phyloP scores from a whole-genome alignment of 2,329 filamentous ascomycete genomes.

The Ramularia collo-cygni region DNA sequence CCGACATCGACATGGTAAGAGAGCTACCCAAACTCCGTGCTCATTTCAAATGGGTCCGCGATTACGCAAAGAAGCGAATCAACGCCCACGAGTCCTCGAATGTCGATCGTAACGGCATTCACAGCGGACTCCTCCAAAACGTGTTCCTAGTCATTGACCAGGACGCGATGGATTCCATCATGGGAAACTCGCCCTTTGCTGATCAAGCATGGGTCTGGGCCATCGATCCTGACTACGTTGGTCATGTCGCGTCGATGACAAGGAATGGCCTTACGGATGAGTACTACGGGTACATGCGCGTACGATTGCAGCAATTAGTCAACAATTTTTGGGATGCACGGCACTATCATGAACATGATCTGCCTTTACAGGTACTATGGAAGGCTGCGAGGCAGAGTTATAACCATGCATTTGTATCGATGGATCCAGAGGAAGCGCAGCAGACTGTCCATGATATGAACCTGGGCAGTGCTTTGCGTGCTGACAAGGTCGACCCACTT shows the following conservation, averaged over 20 bases:
- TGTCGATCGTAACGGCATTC: slow-evolving; percentile 6
- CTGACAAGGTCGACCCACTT: no score
- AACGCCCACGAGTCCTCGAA: slow-evolving; percentile 3
- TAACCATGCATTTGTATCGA: slow-evolving; percentile 8
- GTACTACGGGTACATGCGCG: slow-evolving; percentile 11
- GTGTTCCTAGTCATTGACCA: slow-evolving; percentile 7
- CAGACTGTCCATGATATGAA: not conserved
- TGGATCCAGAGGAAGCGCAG: slow-evolving; percentile 2
- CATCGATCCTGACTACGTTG: slow-evolving; percentile 7
- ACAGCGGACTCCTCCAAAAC: slow-evolving; percentile 3
- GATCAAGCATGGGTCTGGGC: slow-evolving; percentile 8
- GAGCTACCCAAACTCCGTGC: slow-evolving; percentile 6
- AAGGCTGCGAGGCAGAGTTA: slow-evolving; percentile 6
- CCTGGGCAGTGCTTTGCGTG: slow-evolving; percentile 2
- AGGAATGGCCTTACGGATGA: not conserved
- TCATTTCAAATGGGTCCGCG: slow-evolving; percentile 9
- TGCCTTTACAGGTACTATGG: slow-evolving; percentile 6
- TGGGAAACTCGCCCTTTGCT: not conserved
- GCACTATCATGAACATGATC: slow-evolving; percentile 5
- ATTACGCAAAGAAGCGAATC: slow-evolving; percentile 9
- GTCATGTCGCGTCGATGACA: not conserved
- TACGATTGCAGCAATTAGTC: slow-evolving; percentile 11
- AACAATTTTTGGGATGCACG: slow-evolving; percentile 10
- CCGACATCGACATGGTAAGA: slow-evolving; percentile 9
- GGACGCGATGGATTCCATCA: slow-evolving; percentile 5